These are phyloP conservation scores for Coniferiporia sulphurascens DNA, from an alignment of 1,284 basidiomycete species.

Conservation along the genomic window DNA sequence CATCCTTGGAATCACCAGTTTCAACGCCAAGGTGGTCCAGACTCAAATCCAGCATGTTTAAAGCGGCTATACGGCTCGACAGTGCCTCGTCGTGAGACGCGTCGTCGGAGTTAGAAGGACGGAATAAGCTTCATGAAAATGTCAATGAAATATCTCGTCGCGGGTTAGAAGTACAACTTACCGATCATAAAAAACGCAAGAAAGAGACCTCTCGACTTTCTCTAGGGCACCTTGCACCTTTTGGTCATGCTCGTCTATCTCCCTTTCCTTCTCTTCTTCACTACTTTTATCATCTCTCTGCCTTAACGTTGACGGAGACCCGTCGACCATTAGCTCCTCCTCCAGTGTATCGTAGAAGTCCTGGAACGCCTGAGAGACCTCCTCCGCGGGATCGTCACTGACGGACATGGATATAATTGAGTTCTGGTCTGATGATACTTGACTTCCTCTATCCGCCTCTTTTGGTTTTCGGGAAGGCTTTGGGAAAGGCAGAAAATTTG, in stretches of 20 bases:
- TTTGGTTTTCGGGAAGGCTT: conserved; percentile 26
- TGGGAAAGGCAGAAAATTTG: conserved; percentile 46
- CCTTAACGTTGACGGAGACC: conserved; percentile 25
- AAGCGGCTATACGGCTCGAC: conserved; percentile 81
- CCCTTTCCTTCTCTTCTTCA: conserved; percentile 31
- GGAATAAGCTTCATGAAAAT: conserved; percentile 46
- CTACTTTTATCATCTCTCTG: conserved; percentile 25
- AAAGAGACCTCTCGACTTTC: conserved; percentile 64
- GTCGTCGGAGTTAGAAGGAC: conserved; percentile 70
- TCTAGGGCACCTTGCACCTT: conserved; percentile 58
- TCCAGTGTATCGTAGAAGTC: conserved; percentile 66
- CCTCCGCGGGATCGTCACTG: conserved; percentile 43
- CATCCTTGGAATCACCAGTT: conserved; percentile 46
- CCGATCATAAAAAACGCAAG: conserved; percentile 70
- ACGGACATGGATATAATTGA: conserved; percentile 28
- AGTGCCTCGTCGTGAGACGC: conserved; percentile 83
- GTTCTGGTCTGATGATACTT: conserved; percentile 8
- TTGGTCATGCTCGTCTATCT: conserved; percentile 32
- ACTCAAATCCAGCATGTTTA: conserved; percentile 84
- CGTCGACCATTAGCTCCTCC: conserved; percentile 39
- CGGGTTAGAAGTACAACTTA: conserved; percentile 33
- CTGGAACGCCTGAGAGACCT: conserved; percentile 59
- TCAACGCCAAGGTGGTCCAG: conserved; percentile 85
- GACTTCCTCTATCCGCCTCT: background rate
- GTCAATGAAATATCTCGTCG: conserved; percentile 10